Evolutionary conservation across 768 basidiomycete genomes (phyloP).

Genomic region (Naganishia antarctica): DNA sequence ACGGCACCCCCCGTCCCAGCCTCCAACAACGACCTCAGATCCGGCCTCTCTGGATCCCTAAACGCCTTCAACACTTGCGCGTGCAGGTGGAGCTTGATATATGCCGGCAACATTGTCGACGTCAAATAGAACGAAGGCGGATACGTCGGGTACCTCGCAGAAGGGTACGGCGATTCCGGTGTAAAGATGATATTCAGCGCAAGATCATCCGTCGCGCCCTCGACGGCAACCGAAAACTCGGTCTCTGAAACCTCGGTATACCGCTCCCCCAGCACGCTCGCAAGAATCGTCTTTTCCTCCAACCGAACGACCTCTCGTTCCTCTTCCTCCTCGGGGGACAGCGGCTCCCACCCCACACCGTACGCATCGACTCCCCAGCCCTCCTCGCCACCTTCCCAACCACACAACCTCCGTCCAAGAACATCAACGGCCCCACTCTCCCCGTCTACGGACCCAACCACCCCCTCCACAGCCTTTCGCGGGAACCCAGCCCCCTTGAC

Average conservation of each 20-base stretch:
- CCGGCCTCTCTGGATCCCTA: conserved; percentile 52
- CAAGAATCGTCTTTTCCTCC: conserved; percentile 50
- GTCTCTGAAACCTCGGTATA: conserved; percentile 33
- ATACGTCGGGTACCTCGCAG: conserved; percentile 49
- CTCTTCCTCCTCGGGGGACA: conserved; percentile 29
- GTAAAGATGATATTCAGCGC: conserved; percentile 64
- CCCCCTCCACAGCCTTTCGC: conserved; percentile 61
- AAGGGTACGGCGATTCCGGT: conserved; percentile 53
- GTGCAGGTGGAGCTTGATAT: conserved; percentile 77
- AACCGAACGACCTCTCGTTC: conserved; percentile 39
- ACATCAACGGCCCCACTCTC: conserved; percentile 50
- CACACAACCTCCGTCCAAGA: conserved; percentile 51
- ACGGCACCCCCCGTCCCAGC: conserved; percentile 65
- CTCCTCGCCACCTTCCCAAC: conserved; percentile 40
- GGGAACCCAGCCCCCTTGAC: conserved; percentile 85
- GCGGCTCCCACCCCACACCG: conserved; percentile 23
- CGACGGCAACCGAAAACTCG: conserved; percentile 40
- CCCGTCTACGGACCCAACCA: conserved; percentile 47
- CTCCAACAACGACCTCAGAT: conserved; percentile 56
- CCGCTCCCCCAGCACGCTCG: conserved; percentile 47
- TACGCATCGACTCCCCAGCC: conserved; percentile 45
- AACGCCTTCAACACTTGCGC: conserved; percentile 61
- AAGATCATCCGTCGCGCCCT: conserved; percentile 45
- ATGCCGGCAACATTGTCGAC: conserved; percentile 65
- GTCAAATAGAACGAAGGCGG: conserved; percentile 71